Conservation (phyloP, 1,284 basidiomycete species). For the Vanrija sp. region DNA sequence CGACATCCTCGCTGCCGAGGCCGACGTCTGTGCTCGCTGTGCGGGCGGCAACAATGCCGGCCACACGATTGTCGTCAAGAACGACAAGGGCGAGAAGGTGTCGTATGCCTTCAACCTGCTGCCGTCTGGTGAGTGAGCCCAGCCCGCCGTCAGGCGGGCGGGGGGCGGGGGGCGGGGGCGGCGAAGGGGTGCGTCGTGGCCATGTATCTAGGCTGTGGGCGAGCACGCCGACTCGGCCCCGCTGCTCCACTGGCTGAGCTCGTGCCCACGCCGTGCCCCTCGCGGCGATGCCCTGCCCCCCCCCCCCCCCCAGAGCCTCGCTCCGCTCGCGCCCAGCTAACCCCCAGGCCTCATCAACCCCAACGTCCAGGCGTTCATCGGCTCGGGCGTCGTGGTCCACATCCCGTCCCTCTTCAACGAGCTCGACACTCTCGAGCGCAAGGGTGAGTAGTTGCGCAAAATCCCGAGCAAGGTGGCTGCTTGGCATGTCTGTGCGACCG, state of each 20-base stretch:
- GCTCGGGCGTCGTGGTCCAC: constrained; percentile 91
- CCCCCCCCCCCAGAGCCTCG: neutral
- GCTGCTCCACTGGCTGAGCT: neutral
- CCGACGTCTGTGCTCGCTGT: constrained; percentile 91
- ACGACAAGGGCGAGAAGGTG: constrained; percentile 63
- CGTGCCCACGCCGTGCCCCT: too few species aligned
- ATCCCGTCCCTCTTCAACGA: constrained; percentile 93
- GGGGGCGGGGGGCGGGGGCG: too few species aligned
- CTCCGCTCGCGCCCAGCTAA: neutral
- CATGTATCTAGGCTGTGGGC: too few species aligned
- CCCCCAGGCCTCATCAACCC: constrained; percentile 80
- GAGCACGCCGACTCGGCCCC: neutral
- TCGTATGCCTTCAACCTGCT: constrained; percentile 95
- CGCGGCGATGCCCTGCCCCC: too few species aligned
- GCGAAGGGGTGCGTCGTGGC: too few species aligned
- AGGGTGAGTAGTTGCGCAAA: constrained; percentile 58
- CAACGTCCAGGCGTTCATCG: constrained; percentile 80
- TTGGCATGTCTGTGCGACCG: too few species aligned
- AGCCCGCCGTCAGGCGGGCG: too few species aligned
- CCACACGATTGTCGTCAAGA: constrained; percentile 89
- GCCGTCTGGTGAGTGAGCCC: constrained; percentile 69
- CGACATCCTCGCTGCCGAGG: constrained; percentile 81
- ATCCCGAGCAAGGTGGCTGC: neutral
- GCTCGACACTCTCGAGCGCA: constrained; percentile 76
- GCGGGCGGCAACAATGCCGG: constrained; percentile 99